Evolutionary conservation across 495 filamentous ascomycete species (phyloP).

Genomic region (Aspergillus coremiiformis): DNA sequence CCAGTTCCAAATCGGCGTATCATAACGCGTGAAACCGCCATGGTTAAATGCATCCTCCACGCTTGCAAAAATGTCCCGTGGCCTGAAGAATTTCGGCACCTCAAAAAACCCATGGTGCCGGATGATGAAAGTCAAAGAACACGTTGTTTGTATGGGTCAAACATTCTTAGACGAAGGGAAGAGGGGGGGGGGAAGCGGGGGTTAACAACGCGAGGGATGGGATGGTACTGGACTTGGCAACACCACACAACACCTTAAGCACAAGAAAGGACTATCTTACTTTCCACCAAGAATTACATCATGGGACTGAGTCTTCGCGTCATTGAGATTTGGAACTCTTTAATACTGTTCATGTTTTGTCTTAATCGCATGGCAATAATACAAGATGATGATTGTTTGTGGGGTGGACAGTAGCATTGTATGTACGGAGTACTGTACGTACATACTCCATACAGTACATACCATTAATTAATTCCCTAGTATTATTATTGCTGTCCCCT

Average conservation of each 20-base stretch:
- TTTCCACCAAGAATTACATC: slow-evolving; percentile 9
- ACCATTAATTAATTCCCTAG: neutral
- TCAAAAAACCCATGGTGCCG: slow-evolving; percentile 1
- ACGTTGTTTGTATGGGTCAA: slow-evolving; percentile 9
- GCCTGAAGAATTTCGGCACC: slow-evolving; percentile 14
- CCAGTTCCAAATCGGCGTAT: slow-evolving; percentile 5
- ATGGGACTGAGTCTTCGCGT: slow-evolving; percentile 10
- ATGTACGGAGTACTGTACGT: too few species aligned
- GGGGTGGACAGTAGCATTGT: neutral
- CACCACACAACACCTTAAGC: neutral
- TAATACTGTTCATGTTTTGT: neutral
- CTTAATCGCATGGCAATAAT: neutral
- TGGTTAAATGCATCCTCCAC: slow-evolving; percentile 11
- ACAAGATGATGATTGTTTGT: neutral
- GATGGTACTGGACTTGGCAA: neutral
- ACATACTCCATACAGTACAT: too few species aligned
- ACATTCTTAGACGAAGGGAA: neutral
- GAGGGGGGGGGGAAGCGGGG: too few species aligned
- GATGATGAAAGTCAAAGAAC: slow-evolving; percentile 1
- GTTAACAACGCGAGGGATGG: slow-evolving; percentile 7
- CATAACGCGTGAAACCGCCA: slow-evolving; percentile 2
- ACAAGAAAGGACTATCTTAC: neutral
- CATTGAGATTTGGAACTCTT: slow-evolving; percentile 5
- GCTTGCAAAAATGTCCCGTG: slow-evolving; percentile 13
- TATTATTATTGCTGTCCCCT: neutral